Percentiles rank a stretch among this genome's conserved stretches.
These are phyloP conservation scores for Dendrobium officinale DNA, from an alignment of 106 monocot species.

Conservation along the genomic window DNA sequence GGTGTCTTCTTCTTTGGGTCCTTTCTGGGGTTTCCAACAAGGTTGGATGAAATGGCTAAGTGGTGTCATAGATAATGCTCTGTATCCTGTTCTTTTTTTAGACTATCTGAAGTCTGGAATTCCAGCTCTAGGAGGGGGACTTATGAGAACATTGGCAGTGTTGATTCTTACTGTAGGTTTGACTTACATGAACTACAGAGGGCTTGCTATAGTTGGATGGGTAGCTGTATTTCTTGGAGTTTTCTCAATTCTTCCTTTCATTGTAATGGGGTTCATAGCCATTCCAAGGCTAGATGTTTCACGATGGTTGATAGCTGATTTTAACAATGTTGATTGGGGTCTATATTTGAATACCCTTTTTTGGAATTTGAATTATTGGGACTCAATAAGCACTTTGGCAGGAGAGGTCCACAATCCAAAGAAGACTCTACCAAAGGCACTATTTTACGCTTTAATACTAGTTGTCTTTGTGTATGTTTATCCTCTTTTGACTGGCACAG, in stretches of 20 bases:
- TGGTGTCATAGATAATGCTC: constrained; percentile 71
- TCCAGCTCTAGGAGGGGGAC: constrained; percentile 40
- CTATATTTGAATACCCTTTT: constrained; percentile 66
- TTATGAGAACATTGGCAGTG: constrained; percentile 31
- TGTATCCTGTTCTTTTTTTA: constrained; percentile 60
- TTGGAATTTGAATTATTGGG: constrained; percentile 83
- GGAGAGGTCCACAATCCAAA: constrained; percentile 60
- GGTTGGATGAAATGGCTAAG: constrained; percentile 84
- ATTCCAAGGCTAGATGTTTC: constrained; percentile 36
- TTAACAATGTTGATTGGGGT: constrained; percentile 36
- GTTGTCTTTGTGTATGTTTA: constrained; percentile 48
- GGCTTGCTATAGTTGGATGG: constrained; percentile 63
- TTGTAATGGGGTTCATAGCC: constrained; percentile 45
- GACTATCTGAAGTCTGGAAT: constrained; percentile 59
- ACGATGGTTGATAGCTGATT: constrained; percentile 39
- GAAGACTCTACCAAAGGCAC: constrained; percentile 57
- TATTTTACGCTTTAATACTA: constrained; percentile 46
- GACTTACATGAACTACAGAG: constrained; percentile 65
- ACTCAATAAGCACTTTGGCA: constrained; percentile 62
- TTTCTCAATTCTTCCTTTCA: constrained; percentile 51
- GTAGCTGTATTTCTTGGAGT: constrained; percentile 51
- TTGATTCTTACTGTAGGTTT: constrained; percentile 34
- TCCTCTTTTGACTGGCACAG: constrained; percentile 47
- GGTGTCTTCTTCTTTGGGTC: constrained; percentile 55
- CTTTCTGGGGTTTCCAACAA: constrained; percentile 73